Evolutionary conservation across 164 flowering plant genomes (phyloP).

Genomic region (Umbilicus rupestris): DNA sequence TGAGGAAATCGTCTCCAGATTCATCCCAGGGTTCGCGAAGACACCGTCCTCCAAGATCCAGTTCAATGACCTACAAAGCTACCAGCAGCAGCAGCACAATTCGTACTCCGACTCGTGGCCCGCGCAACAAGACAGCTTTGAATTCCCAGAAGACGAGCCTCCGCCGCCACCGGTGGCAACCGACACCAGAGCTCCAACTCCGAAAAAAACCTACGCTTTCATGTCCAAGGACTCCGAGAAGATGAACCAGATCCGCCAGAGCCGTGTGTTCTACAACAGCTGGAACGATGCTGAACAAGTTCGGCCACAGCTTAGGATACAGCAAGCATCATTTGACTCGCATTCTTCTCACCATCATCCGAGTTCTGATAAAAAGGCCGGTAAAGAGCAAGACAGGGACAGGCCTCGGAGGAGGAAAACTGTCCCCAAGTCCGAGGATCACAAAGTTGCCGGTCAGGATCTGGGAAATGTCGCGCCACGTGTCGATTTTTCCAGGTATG

Average conservation of each 20-base stretch:
- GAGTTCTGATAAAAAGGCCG: neutral
- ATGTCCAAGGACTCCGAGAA: slow-evolving; percentile 29
- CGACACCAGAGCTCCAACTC: slow-evolving; percentile 30
- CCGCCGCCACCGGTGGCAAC: slow-evolving; percentile 38
- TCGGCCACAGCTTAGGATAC: slow-evolving; percentile 19
- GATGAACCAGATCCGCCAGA: slow-evolving; percentile 28
- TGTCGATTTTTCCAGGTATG: neutral
- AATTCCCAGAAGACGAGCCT: slow-evolving; percentile 41
- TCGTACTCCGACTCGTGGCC: slow-evolving; percentile 25
- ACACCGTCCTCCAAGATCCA: slow-evolving; percentile 21
- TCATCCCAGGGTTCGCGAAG: slow-evolving; percentile 23
- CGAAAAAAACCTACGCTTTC: slow-evolving; percentile 29
- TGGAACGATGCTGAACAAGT: slow-evolving; percentile 21
- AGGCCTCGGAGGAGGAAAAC: neutral
- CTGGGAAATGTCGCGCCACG: neutral
- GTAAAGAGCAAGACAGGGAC: neutral
- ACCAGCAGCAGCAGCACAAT: slow-evolving; percentile 31
- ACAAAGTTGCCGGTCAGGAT: neutral
- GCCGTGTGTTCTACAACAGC: slow-evolving; percentile 10
- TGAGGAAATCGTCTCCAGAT: slow-evolving; percentile 29
- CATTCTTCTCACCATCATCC: neutral
- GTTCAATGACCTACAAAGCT: slow-evolving; percentile 21
- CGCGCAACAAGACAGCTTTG: slow-evolving; percentile 53
- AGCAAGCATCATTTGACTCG: slow-evolving; percentile 13
- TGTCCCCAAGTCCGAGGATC: neutral